Conservation (phyloP, 2,329 filamentous ascomycete genomes). For the Teratosphaeria gauchensis region DNA sequence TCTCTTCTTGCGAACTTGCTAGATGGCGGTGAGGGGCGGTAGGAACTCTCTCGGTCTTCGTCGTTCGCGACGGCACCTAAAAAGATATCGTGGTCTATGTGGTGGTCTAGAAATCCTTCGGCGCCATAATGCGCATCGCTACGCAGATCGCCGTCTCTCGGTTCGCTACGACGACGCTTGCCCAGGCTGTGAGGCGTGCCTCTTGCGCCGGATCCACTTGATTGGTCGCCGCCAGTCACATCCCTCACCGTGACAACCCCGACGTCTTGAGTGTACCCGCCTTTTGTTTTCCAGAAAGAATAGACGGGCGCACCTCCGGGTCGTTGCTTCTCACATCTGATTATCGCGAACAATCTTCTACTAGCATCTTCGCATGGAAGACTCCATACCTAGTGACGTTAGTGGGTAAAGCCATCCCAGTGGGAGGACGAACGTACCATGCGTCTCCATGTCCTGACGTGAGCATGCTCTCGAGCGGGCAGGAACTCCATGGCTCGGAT, state of each 20-base stretch:
- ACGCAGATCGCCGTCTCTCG: neutral
- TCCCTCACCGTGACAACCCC: neutral
- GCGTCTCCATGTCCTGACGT: neutral
- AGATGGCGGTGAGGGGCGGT: neutral
- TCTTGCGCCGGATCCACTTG: neutral
- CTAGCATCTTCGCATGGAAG: neutral
- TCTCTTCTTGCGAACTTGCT: neutral
- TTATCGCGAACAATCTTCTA: neutral
- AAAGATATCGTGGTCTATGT: neutral
- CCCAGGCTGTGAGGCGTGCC: neutral
- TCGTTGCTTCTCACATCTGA: neutral
- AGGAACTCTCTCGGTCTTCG: neutral
- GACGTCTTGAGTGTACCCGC: neutral
- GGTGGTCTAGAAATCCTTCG: neutral
- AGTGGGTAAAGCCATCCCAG: neutral
- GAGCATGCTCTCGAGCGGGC: neutral
- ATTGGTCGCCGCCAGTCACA: neutral
- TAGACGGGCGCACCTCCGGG: neutral
- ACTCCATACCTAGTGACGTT: neutral
- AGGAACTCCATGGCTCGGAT: neutral
- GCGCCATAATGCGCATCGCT: neutral
- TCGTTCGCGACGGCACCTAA: neutral
- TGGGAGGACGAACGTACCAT: neutral
- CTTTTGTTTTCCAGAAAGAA: neutral
- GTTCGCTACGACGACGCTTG: neutral